Conservation (phyloP, 345 rosid species). For the Fremontodendron californicum region DNA sequence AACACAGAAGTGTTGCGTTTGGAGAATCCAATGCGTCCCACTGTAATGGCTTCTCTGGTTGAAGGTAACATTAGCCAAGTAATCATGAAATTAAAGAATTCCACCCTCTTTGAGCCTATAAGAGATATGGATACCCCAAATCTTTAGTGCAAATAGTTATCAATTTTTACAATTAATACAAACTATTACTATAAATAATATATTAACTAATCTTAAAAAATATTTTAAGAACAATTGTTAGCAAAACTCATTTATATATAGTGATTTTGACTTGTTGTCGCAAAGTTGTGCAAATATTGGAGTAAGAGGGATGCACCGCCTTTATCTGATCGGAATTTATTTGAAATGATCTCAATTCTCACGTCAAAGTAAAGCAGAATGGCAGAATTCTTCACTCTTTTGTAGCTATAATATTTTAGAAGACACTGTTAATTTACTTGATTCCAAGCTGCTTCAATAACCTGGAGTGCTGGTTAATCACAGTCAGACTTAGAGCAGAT, state of each 20-base stretch:
- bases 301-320: background rate
- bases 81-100: background rate
- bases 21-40: conserved; percentile 4
- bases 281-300: background rate
- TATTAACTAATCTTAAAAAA: too few species aligned
- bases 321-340: background rate
- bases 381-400: background rate
- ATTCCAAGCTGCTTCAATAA: too few species aligned
- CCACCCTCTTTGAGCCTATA: background rate
- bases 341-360: background rate
- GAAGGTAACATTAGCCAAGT: background rate
- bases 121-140: background rate
- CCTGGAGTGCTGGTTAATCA: too few species aligned
- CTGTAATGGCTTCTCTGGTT: background rate
- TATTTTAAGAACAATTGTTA: too few species aligned
- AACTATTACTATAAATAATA: too few species aligned
- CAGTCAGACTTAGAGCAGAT: too few species aligned
- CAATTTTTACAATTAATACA: too few species aligned
- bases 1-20: background rate
- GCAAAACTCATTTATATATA: too few species aligned
- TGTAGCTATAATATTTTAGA: background rate
- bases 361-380: background rate
- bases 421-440: background rate
- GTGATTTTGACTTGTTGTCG: background rate
- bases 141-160: background rate